phyloP scores from a whole-genome alignment of 768 basidiomycete genomes.

The Lactifluus echinatus region DNA sequence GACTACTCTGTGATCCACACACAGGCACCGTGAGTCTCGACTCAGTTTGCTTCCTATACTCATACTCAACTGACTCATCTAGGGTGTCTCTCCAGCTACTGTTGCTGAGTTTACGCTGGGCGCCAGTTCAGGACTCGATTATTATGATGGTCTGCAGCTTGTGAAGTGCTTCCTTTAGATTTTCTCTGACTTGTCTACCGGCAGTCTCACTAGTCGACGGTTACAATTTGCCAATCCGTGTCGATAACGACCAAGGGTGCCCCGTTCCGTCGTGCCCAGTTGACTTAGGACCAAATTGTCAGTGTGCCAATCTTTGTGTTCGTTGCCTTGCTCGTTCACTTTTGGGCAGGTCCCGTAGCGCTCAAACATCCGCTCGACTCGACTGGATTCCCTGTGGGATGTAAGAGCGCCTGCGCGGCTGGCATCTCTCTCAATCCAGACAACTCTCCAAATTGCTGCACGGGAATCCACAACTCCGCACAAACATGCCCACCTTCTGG shows the following conservation, averaged over 20 bases:
- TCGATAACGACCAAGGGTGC: conserved; percentile 28
- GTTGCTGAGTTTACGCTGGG: conserved; percentile 33
- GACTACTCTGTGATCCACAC: conserved; percentile 30
- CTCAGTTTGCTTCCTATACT: not conserved
- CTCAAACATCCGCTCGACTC: conserved; percentile 31
- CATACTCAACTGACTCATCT: not conserved
- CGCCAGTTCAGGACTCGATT: conserved; percentile 22
- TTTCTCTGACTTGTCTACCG: conserved; percentile 18
- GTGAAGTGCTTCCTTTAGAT: not conserved
- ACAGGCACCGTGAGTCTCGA: conserved; percentile 30
- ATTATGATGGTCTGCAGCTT: conserved; percentile 24
- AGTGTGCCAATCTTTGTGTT: not conserved
- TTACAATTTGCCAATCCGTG: conserved; percentile 30
- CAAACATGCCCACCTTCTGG: conserved; percentile 47
- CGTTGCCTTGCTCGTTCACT: not conserved
- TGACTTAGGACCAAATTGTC: conserved; percentile 31
- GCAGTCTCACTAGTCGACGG: conserved; percentile 27
- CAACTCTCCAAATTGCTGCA: conserved; percentile 60
- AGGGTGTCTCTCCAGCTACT: conserved; percentile 31
- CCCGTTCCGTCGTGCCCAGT: conserved; percentile 30
- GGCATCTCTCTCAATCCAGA: too few relatives aligned
- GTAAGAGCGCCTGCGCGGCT: conserved; percentile 36
- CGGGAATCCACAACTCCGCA: conserved; percentile 43
- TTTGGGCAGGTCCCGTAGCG: conserved; percentile 26
- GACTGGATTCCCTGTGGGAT: conserved; percentile 33